Conservation (phyloP, 2,329 filamentous ascomycete genomes). For the Monilinia fructigena region DNA sequence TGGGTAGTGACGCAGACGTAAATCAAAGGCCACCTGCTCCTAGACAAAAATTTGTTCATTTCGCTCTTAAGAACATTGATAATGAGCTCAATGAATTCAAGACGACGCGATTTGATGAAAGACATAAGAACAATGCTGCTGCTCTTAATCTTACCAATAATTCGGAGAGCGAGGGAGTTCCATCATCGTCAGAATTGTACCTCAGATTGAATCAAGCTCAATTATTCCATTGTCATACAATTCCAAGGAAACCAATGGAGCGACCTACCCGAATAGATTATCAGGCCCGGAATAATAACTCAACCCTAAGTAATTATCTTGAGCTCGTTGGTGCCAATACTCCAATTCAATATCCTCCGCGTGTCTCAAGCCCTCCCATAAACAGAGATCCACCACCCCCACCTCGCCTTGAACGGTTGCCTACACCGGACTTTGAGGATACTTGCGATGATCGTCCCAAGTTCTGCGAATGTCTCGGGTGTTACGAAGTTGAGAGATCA, state of each 20-base stretch:
- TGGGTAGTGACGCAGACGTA: background rate
- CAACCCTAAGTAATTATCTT: background rate
- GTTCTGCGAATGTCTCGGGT: conserved; percentile 19
- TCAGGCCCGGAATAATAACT: background rate
- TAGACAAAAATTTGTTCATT: conserved; percentile 24
- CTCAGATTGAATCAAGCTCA: background rate
- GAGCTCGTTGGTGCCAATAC: conserved; percentile 17
- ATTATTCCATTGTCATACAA: background rate
- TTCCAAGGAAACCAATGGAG: background rate
- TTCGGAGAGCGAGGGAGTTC: background rate
- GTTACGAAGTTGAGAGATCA: background rate
- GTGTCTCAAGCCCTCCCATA: conserved; percentile 26
- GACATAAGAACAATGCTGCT: background rate
- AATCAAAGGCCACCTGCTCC: background rate
- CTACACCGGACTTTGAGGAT: conserved; percentile 34
- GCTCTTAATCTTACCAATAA: background rate
- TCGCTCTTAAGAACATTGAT: conserved; percentile 27
- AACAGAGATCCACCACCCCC: conserved; percentile 30
- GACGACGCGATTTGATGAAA: background rate
- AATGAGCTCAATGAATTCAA: conserved; percentile 22
- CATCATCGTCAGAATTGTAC: background rate
- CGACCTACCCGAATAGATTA: background rate
- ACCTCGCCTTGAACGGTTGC: conserved; percentile 31
- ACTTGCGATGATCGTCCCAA: conserved; percentile 5
- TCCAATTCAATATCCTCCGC: conserved; percentile 16